A percentile compares a stretch with the other conserved stretches of the same genome.
These are phyloP conservation scores for Exophiala lecanii-corni DNA, from an alignment of 2,329 filamentous ascomycete genomes.

Conservation along the genomic window DNA sequence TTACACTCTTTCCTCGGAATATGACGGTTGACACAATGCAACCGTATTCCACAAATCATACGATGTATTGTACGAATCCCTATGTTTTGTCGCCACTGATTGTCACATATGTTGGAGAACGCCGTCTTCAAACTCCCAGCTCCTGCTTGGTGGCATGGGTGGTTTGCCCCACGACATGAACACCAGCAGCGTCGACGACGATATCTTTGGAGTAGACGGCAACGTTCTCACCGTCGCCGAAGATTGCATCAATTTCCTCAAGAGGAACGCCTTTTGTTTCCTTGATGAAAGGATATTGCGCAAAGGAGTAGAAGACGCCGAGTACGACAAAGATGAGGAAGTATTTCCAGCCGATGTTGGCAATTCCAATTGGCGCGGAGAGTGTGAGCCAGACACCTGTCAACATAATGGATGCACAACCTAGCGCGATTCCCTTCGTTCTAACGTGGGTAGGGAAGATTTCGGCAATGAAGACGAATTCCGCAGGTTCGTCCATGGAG, in stretches of 20 bases:
- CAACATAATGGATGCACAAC: slow-evolving; percentile 6
- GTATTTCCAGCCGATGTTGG: slow-evolving; percentile 31
- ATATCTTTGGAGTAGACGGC: slow-evolving; percentile 9
- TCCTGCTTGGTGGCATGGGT: too few species aligned
- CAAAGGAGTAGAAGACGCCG: background rate
- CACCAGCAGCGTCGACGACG: slow-evolving; percentile 6
- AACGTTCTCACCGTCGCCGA: slow-evolving; percentile 12
- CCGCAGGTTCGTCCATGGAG: slow-evolving; percentile 6
- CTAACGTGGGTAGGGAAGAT: slow-evolving; percentile 10
- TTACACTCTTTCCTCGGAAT: too few species aligned
- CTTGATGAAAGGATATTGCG: slow-evolving; percentile 20
- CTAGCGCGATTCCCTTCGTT: slow-evolving; percentile 6
- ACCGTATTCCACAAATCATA: too few species aligned
- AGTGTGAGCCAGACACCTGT: slow-evolving; percentile 5
- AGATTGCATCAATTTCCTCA: slow-evolving; percentile 30
- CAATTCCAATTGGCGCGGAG: slow-evolving; percentile 25
- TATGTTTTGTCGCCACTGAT: too few species aligned
- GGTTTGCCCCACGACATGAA: too few species aligned
- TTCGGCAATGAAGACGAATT: slow-evolving; percentile 12
- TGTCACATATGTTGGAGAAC: too few species aligned
- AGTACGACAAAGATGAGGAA: slow-evolving; percentile 25
- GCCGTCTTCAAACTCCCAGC: too few species aligned
- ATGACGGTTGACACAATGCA: too few species aligned
- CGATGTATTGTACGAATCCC: too few species aligned
- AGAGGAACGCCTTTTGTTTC: slow-evolving; percentile 31